Base-by-base conservation (phyloP, 1,284 basidiomycete species). In the Neotropicomus parvogracilis region DNA sequence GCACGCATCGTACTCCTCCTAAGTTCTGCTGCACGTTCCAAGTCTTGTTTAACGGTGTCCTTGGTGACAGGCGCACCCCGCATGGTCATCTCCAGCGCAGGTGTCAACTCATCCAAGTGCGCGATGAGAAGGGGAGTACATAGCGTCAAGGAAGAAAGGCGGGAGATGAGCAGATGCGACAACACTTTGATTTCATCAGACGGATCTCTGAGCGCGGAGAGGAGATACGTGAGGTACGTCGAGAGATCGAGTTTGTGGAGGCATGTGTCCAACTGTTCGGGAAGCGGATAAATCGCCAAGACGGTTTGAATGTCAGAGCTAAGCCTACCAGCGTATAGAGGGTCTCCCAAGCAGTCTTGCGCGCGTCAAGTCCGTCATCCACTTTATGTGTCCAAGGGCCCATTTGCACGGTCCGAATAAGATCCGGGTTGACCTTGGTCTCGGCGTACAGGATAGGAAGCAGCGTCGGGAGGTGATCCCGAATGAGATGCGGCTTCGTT, bases 151-250 rank as follows among this genome's bases (percentile, higher is more conserved):
- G 86, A 83, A 4, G 91, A 83, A 4, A 99, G 79, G 20, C 94
- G 85, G 73, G 94, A 91, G 29, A 98, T 77, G 73, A 97, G 89
- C 80, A 99, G 89, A 69, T 97, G 92, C 50, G 86, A 94, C 49
- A 99, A 81, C 34, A 97, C 91, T 71, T 98, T 98, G 75, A 99
- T 90, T 64, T 98, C 95, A 65, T 99, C 95, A 2, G 88, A 87
- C 56, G 91, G 88, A 67, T 99, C 95, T 1, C 78, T 72, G 10
- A 99, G 79, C 2, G 93, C 95, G 1, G 81, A 80, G 40, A 97
- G 75, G 39, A 98, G 88, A 31, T 85, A 82, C 21, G 75, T 78
- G 16, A 97, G 76, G 74, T 95, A 95, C 33, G 88, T 85, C 54
- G 88, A 80, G 7, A 97, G 72, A 59, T 95, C 91, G 40, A 98